Percentiles rank a stretch among this genome's conserved stretches.
phyloP scores from a whole-genome alignment of 306 rosid species.

The Malus sylvestris region DNA sequence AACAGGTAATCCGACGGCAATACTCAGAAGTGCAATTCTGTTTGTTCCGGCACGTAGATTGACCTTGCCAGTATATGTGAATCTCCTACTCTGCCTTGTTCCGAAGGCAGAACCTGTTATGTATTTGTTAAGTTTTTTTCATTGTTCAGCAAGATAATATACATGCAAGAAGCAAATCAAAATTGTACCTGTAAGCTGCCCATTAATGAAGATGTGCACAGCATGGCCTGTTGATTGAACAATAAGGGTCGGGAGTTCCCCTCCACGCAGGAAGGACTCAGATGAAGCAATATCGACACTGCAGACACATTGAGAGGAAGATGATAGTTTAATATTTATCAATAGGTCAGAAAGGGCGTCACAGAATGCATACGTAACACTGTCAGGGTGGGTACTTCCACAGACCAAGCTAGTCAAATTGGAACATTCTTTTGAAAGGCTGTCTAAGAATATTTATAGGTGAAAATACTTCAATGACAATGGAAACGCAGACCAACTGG shows the following conservation, averaged over 20 bases:
- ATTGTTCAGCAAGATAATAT: conserved; percentile 8
- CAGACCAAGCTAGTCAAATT: neutral
- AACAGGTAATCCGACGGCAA: conserved; percentile 95
- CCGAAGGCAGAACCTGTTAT: conserved; percentile 85
- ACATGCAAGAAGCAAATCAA: conserved; percentile 20
- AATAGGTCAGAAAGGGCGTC: neutral
- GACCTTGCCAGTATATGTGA: conserved; percentile 68
- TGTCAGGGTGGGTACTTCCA: neutral
- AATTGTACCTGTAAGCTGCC: conserved; percentile 68
- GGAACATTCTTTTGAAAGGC: neutral
- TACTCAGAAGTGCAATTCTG: conserved; percentile 83
- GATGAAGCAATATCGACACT: conserved; percentile 73
- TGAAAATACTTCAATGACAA: neutral
- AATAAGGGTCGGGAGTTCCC: conserved; percentile 77
- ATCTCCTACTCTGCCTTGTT: conserved; percentile 75
- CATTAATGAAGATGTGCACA: conserved; percentile 83
- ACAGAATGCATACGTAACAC: neutral
- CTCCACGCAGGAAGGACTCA: conserved; percentile 79
- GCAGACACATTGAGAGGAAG: conserved; percentile 22
- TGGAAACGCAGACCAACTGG: neutral
- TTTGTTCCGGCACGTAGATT: conserved; percentile 77
- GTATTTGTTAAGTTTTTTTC: conserved; percentile 8
- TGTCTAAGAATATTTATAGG: neutral
- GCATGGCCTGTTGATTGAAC: conserved; percentile 94
- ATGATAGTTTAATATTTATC: too few species aligned